Conservation (phyloP, 225 moss, liverwort and hornwort genomes). For the Marchantia polymorpha region DNA sequence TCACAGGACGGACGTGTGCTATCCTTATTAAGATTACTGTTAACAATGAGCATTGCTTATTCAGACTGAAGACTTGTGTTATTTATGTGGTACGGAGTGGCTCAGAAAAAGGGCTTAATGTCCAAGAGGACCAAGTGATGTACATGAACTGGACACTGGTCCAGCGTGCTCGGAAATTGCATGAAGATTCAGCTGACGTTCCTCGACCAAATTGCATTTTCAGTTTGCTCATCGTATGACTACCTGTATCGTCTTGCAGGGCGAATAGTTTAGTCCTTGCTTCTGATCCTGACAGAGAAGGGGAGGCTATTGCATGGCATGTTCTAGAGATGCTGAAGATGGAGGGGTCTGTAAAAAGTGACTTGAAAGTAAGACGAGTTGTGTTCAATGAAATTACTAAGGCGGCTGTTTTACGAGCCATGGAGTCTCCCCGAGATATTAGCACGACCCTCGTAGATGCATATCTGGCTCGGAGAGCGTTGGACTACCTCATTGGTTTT, state of each 20-base stretch:
- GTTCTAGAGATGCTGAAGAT: slow-evolving; percentile 79
- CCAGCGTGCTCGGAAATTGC: neutral
- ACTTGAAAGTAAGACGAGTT: slow-evolving; percentile 63
- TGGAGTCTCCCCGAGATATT: slow-evolving; percentile 71
- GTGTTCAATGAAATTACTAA: slow-evolving; percentile 91
- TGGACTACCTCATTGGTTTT: slow-evolving; percentile 94
- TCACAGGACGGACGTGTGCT: neutral
- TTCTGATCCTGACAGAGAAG: slow-evolving; percentile 96
- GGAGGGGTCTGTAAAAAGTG: slow-evolving; percentile 66
- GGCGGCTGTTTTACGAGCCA: slow-evolving; percentile 64
- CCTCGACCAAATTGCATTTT: neutral
- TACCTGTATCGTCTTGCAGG: slow-evolving; percentile 34
- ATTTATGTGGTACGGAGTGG: neutral
- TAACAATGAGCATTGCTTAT: neutral
- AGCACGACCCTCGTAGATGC: slow-evolving; percentile 80
- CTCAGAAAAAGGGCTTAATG: neutral
- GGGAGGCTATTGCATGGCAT: slow-evolving; percentile 99
- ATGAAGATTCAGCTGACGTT: neutral
- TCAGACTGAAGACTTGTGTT: neutral
- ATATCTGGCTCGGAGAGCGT: slow-evolving; percentile 84
- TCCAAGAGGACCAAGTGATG: neutral
- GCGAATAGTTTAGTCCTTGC: slow-evolving; percentile 74
- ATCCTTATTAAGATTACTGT: neutral
- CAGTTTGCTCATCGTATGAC: neutral
- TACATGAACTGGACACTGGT: neutral